Conservation (phyloP, 2,329 filamentous ascomycete species). For the Penicillium sp. region DNA sequence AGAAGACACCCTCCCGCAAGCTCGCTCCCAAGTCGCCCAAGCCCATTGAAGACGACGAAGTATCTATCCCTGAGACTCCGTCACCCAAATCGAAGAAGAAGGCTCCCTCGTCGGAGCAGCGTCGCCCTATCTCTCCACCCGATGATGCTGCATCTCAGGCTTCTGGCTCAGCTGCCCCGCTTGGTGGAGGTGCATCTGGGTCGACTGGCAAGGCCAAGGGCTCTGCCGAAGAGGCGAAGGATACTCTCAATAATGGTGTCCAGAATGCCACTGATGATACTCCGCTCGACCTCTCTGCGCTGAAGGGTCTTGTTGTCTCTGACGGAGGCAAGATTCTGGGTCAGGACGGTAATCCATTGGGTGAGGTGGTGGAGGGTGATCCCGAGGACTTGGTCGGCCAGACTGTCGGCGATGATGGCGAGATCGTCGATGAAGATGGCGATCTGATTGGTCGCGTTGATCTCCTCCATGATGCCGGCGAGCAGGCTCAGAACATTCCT, state of each 20-base stretch:
- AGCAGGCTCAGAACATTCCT: slow-evolving; percentile 23
- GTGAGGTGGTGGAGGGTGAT: slow-evolving; percentile 43
- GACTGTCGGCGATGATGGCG: slow-evolving; percentile 38
- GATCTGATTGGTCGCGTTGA: slow-evolving; percentile 39
- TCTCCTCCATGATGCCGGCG: slow-evolving; percentile 9
- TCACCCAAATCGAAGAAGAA: slow-evolving; percentile 25
- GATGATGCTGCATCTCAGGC: slow-evolving; percentile 28
- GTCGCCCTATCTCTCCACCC: slow-evolving; percentile 20
- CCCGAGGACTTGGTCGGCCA: slow-evolving; percentile 43
- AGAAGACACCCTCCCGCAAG: slow-evolving; percentile 24
- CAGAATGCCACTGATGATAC: slow-evolving; percentile 9
- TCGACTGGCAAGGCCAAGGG: slow-evolving; percentile 19
- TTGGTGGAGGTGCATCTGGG: slow-evolving; percentile 14
- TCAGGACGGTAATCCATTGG: slow-evolving; percentile 36
- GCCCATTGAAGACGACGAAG: slow-evolving; percentile 19
- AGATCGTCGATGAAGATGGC: slow-evolving; percentile 34
- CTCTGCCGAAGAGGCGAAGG: slow-evolving; percentile 16
- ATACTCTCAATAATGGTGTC: slow-evolving; percentile 12
- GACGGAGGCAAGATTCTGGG: slow-evolving; percentile 40
- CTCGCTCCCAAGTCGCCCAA: slow-evolving; percentile 24
- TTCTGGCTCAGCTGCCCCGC: slow-evolving; percentile 27
- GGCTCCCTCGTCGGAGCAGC: slow-evolving; percentile 22
- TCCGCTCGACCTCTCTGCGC: slow-evolving; percentile 32
- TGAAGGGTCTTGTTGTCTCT: slow-evolving; percentile 42
- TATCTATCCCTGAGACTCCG: slow-evolving; percentile 21